A percentile compares a stretch with the other conserved stretches of the same genome.
Evolutionary conservation across 192 early-diverging fungal species (phyloP).

Genomic region (Funneliformis mosseae): DNA sequence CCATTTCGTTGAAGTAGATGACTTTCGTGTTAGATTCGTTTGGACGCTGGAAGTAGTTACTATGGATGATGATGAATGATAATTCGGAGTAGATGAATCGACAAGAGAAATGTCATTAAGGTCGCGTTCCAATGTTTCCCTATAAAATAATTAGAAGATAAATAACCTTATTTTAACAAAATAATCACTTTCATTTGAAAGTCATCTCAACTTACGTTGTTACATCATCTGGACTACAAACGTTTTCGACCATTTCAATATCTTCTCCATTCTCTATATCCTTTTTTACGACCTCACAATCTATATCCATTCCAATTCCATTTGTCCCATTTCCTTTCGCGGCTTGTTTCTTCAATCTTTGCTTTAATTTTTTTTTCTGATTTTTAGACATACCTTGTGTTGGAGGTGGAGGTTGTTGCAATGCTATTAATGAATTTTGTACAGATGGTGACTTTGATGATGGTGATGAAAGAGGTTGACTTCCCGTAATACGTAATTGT

Average conservation of each 20-base stretch:
- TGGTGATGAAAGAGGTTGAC: slow-evolving; percentile 29
- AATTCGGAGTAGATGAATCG: slow-evolving; percentile 40
- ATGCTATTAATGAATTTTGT: slow-evolving; percentile 12
- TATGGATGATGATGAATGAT: slow-evolving; percentile 18
- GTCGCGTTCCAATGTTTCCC: slow-evolving; percentile 59
- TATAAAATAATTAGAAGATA: slow-evolving; percentile 1
- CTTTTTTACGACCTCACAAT: slow-evolving; percentile 12
- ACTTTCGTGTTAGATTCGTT: background rate
- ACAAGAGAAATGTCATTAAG: slow-evolving; percentile 69
- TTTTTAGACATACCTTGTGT: slow-evolving; percentile 44
- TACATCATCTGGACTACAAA: slow-evolving; percentile 8
- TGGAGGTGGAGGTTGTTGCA: slow-evolving; percentile 12
- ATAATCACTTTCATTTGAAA: background rate
- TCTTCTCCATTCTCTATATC: slow-evolving; percentile 5
- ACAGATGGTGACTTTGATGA: background rate
- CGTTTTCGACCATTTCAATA: background rate
- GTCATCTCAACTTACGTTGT: slow-evolving; percentile 14
- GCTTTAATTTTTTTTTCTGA: slow-evolving; percentile 61
- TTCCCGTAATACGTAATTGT: slow-evolving; percentile 21
- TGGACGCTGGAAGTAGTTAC: background rate
- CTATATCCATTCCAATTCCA: slow-evolving; percentile 6
- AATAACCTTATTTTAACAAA: background rate
- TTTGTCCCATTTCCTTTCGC: slow-evolving; percentile 33
- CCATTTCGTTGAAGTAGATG: slow-evolving; percentile 29
- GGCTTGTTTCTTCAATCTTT: slow-evolving; percentile 43